These are phyloP conservation scores for Phyllosticta citribraziliensis DNA, from an alignment of 2,329 filamentous ascomycete genomes.

Conservation along the genomic window DNA sequence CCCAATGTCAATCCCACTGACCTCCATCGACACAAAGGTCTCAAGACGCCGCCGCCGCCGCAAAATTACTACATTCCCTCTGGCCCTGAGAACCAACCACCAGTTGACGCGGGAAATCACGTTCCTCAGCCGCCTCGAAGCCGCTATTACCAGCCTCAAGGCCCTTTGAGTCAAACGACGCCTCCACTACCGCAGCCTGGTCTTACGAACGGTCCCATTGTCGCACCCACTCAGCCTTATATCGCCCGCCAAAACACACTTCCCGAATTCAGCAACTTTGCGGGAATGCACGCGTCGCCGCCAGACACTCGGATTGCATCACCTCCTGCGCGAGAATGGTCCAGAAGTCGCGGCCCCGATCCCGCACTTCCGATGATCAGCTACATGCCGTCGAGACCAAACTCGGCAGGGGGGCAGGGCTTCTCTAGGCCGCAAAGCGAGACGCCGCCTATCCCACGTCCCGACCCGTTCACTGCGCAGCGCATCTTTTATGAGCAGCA, in stretches of 20 bases:
- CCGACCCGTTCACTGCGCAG: constrained; percentile 12
- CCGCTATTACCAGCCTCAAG: neutral
- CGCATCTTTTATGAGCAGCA: constrained; percentile 13
- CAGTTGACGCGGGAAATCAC: neutral
- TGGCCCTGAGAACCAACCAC: neutral
- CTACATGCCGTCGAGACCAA: neutral
- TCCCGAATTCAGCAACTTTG: neutral
- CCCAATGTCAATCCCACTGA: neutral
- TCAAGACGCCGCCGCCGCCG: neutral
- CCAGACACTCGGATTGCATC: neutral
- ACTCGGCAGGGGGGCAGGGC: neutral
- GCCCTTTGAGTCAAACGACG: neutral
- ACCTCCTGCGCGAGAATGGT: neutral
- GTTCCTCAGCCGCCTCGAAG: neutral
- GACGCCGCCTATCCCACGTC: constrained; percentile 1
- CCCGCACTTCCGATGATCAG: neutral
- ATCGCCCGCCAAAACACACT: neutral
- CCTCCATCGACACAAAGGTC: neutral
- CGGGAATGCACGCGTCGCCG: neutral
- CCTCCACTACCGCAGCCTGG: neutral
- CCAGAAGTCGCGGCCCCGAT: neutral
- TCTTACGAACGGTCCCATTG: neutral
- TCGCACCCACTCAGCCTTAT: neutral
- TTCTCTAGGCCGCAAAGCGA: constrained; percentile 8
- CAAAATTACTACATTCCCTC: neutral